Conservation (phyloP, 2,329 filamentous ascomycete species). For the Xylaria sp. region DNA sequence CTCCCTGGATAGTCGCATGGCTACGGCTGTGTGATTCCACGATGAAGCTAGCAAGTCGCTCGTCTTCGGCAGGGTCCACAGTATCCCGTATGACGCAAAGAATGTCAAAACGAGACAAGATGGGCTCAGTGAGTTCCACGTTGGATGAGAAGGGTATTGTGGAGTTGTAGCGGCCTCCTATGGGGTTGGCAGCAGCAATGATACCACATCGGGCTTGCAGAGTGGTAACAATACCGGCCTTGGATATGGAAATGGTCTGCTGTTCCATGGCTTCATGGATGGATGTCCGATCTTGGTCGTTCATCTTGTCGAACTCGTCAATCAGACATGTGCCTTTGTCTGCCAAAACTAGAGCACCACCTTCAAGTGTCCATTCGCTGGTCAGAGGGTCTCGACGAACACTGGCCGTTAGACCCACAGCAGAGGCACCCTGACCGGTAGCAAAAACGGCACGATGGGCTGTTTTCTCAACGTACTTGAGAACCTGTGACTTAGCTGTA, state of each 20-base stretch:
- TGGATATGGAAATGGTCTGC: slow-evolving; percentile 98
- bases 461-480: slow-evolving; percentile 97
- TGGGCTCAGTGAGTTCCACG: slow-evolving; percentile 93
- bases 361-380: slow-evolving; percentile 95
- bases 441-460: slow-evolving; percentile 96
- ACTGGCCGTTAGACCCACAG: slow-evolving; percentile 94
- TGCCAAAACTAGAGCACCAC: slow-evolving; percentile 88
- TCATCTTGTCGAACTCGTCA: slow-evolving; percentile 99
- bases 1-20: slow-evolving; percentile 55
- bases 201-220: slow-evolving; percentile 94
- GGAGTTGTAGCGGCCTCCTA: slow-evolving; percentile 92
- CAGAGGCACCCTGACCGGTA: slow-evolving; percentile 93
- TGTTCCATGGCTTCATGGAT: slow-evolving; percentile 99
- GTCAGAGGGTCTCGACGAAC: slow-evolving; percentile 93
- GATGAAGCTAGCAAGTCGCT: slow-evolving; percentile 89
- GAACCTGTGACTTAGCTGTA: slow-evolving; percentile 94
- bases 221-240: slow-evolving; percentile 96
- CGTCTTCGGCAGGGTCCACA: slow-evolving; percentile 86
- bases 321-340: slow-evolving; percentile 94
- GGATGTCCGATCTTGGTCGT: slow-evolving; percentile 94
- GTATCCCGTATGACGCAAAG: slow-evolving; percentile 94
- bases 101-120: slow-evolving; percentile 96
- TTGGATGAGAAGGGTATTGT: slow-evolving; percentile 95
- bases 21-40: slow-evolving; percentile 90
- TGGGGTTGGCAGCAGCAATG: slow-evolving; percentile 93